phyloP scores from a whole-genome alignment of 192 early-diverging fungal genomes.

The Oehlia diaphana region DNA sequence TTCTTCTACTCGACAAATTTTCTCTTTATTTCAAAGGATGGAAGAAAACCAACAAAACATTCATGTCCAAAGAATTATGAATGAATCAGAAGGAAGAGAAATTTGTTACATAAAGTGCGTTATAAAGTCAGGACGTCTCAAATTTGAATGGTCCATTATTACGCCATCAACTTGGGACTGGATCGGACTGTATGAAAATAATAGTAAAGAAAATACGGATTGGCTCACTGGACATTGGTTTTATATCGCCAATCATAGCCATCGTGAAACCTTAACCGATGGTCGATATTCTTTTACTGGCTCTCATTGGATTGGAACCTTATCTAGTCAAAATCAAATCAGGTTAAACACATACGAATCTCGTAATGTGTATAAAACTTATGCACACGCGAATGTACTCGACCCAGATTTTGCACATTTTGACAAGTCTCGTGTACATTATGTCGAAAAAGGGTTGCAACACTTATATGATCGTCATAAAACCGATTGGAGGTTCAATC shows the following conservation, averaged over 20 bases:
- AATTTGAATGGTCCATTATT: conserved; percentile 21
- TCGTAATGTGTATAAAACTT: conserved; percentile 7
- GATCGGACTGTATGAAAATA: conserved; percentile 1
- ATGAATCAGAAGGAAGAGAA: conserved; percentile 4
- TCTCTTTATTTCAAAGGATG: neutral
- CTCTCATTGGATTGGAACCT: conserved; percentile 17
- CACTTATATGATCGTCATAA: conserved; percentile 4
- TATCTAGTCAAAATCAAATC: conserved; percentile 17
- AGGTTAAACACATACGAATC: conserved; percentile 18
- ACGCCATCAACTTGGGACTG: conserved; percentile 12
- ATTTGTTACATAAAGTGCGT: conserved; percentile 21
- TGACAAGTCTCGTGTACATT: conserved; percentile 14
- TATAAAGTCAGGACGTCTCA: neutral
- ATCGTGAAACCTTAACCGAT: neutral
- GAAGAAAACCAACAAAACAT: neutral
- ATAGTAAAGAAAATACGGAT: conserved; percentile 2
- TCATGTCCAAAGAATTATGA: neutral
- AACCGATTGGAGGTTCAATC: neutral
- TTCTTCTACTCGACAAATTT: neutral
- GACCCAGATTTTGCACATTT: neutral
- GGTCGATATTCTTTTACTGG: conserved; percentile 18
- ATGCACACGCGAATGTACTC: conserved; percentile 5
- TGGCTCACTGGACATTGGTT: conserved; percentile 22
- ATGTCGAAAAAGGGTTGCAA: neutral
- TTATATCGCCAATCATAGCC: neutral